These are phyloP conservation scores for Stephania yunnanensis DNA, from an alignment of 164 flowering plant species.

Conservation along the genomic window DNA sequence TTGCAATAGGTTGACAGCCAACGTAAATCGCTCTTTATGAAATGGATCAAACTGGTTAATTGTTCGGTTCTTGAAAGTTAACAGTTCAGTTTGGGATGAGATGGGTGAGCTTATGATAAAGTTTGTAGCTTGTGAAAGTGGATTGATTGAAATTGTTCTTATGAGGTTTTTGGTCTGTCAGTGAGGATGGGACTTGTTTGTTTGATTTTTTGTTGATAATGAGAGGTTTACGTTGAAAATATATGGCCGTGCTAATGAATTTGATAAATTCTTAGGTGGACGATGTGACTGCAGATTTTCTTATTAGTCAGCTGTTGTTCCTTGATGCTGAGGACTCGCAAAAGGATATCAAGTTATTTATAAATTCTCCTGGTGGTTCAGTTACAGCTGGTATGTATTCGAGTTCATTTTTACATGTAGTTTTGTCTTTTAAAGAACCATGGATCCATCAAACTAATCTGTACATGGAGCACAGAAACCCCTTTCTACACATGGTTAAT, in stretches of 20 bases:
- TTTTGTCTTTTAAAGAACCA: neutral
- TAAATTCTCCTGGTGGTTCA: constrained; percentile 93
- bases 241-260: neutral
- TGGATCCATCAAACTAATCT: neutral
- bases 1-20: too few relatives aligned
- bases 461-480: neutral
- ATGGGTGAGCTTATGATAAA: neutral
- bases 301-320: constrained; percentile 75
- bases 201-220: neutral
- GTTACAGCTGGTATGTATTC: constrained; percentile 63
- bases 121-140: neutral
- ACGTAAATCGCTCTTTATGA: too few relatives aligned
- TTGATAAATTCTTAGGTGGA: constrained; percentile 58
- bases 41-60: too few relatives aligned
- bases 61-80: too few relatives aligned
- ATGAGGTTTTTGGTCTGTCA: neutral
- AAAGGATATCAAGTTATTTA: constrained; percentile 78
- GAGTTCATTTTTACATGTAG: neutral
- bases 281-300: constrained; percentile 67
- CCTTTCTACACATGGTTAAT: neutral
- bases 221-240: neutral
- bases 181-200: neutral
- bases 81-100: neutral
- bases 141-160: neutral
- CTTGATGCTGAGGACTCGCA: constrained; percentile 82